These are phyloP conservation scores for Pedinophyceae sp. DNA, from an alignment of 139 green algal genomes.

Conservation along the genomic window DNA sequence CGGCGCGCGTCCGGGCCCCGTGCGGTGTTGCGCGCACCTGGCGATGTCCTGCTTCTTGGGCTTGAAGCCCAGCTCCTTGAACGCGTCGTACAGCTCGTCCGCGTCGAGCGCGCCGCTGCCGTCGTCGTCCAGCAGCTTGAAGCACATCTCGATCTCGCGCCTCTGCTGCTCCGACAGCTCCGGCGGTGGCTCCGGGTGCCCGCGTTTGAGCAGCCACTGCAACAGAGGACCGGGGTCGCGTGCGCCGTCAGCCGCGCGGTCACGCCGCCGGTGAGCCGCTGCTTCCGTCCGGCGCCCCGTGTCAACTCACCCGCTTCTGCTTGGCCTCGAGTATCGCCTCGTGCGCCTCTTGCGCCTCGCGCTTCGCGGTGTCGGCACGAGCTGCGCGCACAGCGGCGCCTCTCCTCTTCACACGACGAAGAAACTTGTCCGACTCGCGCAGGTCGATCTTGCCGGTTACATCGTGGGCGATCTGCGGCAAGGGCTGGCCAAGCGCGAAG, in stretches of 20 bases:
- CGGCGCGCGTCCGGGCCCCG: background rate
- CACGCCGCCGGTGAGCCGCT: background rate
- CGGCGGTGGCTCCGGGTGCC: background rate
- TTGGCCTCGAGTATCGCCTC: too few relatives aligned
- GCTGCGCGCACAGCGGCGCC: too few relatives aligned
- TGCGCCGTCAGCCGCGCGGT: background rate
- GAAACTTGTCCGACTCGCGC: too few relatives aligned
- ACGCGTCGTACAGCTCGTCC: constrained; percentile 2
- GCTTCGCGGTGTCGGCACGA: too few relatives aligned
- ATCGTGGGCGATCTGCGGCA: too few relatives aligned
- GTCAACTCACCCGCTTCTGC: too few relatives aligned
- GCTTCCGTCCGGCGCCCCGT: too few relatives aligned
- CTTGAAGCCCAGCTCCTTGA: background rate
- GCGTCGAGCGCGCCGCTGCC: background rate
- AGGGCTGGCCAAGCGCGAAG: too few relatives aligned
- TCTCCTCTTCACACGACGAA: too few relatives aligned
- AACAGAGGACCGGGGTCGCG: background rate
- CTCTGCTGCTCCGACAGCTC: background rate
- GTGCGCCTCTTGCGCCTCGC: too few relatives aligned
- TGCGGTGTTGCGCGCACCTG: background rate
- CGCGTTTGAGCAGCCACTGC: background rate
- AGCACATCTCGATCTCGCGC: background rate
- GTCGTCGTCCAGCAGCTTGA: constrained; percentile 1
- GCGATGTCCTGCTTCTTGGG: background rate
- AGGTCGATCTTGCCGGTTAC: too few relatives aligned